phyloP scores from a whole-genome alignment of 2,329 filamentous ascomycete species.

The Boeremia lycopersici region DNA sequence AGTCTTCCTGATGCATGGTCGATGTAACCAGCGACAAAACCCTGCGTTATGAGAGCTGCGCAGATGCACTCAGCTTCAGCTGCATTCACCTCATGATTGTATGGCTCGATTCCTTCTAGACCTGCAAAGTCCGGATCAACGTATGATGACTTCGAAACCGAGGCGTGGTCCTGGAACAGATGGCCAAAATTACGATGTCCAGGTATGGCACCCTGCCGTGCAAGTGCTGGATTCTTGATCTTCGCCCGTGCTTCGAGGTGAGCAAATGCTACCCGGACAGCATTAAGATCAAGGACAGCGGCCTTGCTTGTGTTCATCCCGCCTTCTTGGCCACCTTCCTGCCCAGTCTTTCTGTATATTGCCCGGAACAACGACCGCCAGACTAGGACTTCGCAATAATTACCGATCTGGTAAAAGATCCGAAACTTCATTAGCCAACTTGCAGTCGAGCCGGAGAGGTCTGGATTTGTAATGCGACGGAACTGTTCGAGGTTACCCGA shows the following conservation, averaged over 20 bases:
- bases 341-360: constrained; percentile 78
- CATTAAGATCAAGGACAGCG: constrained; percentile 74
- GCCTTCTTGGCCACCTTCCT: constrained; percentile 69
- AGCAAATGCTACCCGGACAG: constrained; percentile 68
- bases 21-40: constrained; percentile 81
- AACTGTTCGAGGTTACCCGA: constrained; percentile 77
- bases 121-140: constrained; percentile 55
- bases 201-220: constrained; percentile 34
- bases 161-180: constrained; percentile 59
- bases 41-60: constrained; percentile 77
- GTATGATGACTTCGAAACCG: constrained; percentile 46
- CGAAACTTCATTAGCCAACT: constrained; percentile 78
- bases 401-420: constrained; percentile 75
- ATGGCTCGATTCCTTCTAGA: constrained; percentile 35
- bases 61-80: constrained; percentile 79
- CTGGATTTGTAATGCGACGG: constrained; percentile 66
- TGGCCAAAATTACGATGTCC: constrained; percentile 50
- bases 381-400: constrained; percentile 78
- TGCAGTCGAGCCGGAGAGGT: constrained; percentile 29
- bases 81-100: constrained; percentile 55
- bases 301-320: constrained; percentile 53
- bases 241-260: constrained; percentile 65
- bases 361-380: constrained; percentile 83
- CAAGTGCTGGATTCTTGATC: constrained; percentile 35
- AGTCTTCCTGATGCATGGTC: constrained; percentile 78